These are phyloP conservation scores for Trichothecium sympodiale DNA, from an alignment of 2,329 filamentous ascomycete species.

Conservation along the genomic window DNA sequence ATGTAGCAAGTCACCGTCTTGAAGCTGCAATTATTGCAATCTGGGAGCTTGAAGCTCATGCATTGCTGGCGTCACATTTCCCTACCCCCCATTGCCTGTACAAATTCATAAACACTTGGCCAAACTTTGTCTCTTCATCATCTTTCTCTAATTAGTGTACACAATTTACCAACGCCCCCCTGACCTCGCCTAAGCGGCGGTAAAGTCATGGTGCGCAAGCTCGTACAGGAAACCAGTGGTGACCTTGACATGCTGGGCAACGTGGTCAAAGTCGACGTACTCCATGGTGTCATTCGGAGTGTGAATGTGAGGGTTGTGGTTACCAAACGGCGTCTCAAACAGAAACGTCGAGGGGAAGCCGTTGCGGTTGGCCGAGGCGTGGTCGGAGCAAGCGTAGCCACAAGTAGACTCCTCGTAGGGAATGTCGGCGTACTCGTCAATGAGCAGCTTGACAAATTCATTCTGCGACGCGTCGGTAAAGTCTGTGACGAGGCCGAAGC, in stretches of 20 bases:
- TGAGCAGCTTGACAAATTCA: conserved; percentile 72
- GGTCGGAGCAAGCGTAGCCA: conserved; percentile 58
- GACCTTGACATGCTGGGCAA: conserved; percentile 49
- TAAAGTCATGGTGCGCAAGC: conserved; percentile 13
- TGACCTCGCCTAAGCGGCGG: too few relatives aligned
- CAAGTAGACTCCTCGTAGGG: conserved; percentile 71
- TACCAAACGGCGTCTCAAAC: conserved; percentile 48
- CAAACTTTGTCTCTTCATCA: too few relatives aligned
- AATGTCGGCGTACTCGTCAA: conserved; percentile 69
- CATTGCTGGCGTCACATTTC: too few relatives aligned
- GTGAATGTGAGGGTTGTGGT: conserved; percentile 60
- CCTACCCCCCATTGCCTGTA: too few relatives aligned
- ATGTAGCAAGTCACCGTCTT: too few relatives aligned
- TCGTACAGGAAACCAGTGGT: conserved; percentile 35
- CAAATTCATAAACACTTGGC: too few relatives aligned
- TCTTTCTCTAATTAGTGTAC: too few relatives aligned
- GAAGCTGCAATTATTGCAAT: too few relatives aligned
- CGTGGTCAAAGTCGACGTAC: conserved; percentile 55
- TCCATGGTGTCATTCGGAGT: conserved; percentile 61
- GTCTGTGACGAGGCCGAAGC: conserved; percentile 79
- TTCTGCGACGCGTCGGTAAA: conserved; percentile 70
- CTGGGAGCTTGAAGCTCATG: too few relatives aligned
- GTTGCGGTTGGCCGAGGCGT: conserved; percentile 40
- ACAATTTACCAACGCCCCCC: too few relatives aligned
- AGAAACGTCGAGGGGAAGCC: conserved; percentile 55